Evolutionary conservation across 2,329 filamentous ascomycete genomes (phyloP), one percentile per base, ranked within the genome.

Genomic region (Westerdykella ornata): DNA sequence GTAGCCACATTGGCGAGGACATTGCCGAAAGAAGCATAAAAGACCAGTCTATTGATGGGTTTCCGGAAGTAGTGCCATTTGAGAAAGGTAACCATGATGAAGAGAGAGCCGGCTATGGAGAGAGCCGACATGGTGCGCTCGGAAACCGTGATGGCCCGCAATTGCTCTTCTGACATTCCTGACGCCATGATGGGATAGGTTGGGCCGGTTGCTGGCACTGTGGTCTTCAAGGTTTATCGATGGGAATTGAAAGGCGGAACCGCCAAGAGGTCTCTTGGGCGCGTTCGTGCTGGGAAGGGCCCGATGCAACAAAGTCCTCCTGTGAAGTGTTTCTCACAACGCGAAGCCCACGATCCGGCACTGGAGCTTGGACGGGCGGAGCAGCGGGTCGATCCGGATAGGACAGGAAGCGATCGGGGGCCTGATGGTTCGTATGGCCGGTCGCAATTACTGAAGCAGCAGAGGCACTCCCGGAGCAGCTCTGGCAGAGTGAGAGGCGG

Each of bases 41-140:
- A 90, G 8, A 90, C 81, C 0, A 94, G 73, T 14, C 87, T 76
- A 58, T 92, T 92, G 68, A 92, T 88, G n/a, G 86, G 84, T 58
- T 88, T 90, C 56, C 85, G 84, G 60, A 92, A 92, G 4, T 75
- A 74, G 13, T 72, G 74, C 22, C 82, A 85, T n/a, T 66, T 63
- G 20, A 77, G 67, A 57, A 89, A 92, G 3, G 84, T 88, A 41
- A 71, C 53, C 40, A 90, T 79, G 56, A 88, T 84, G 60, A 89
- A 79, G 22, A 81, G 52, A 33, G 81, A 85, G 42, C 84, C 85
- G 1, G 83, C 38, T 0, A 92, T 63, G 1, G 86, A 90, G 33
- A 89, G 65, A 6, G 81, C 73, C 0, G 85, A 89, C 56, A 81
- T 80, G 13, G 76, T 68, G 37, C 86, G 75, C 63, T 88, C 84